Conservation (phyloP, 345 rosid species). For the Acer saccharum region DNA sequence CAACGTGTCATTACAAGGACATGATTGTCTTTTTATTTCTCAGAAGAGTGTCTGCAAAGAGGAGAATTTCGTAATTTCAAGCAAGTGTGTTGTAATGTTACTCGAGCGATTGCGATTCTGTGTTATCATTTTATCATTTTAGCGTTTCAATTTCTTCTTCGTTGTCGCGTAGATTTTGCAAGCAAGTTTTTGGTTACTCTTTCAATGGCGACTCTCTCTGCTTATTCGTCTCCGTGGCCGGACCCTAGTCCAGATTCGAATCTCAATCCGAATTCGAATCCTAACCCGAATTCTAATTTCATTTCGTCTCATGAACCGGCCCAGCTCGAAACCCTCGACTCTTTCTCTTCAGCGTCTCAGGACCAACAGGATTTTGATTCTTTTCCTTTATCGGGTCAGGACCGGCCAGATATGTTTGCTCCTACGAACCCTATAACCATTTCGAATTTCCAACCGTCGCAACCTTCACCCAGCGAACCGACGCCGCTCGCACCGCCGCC, state of each 20-base stretch:
- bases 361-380: slow-evolving; percentile 46
- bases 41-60: no score
- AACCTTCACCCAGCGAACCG: slow-evolving; percentile 25
- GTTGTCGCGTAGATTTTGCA: not conserved
- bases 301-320: slow-evolving; percentile 5
- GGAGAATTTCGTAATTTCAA: slow-evolving; percentile 2
- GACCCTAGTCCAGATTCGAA: slow-evolving; percentile 35
- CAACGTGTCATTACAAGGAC: not conserved
- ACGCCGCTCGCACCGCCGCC: slow-evolving; percentile 27
- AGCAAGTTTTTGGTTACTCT: not conserved
- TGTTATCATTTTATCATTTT: not conserved
- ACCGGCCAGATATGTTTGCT: not conserved
- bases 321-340: not conserved
- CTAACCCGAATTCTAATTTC: slow-evolving; percentile 6
- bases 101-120: not conserved
- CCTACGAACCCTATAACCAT: slow-evolving; percentile 18
- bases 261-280: slow-evolving; percentile 17
- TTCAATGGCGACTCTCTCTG: slow-evolving; percentile 76
- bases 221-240: slow-evolving; percentile 62
- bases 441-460: slow-evolving; percentile 22
- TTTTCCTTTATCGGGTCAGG: slow-evolving; percentile 45
- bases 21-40: not conserved
- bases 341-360: slow-evolving; percentile 7
- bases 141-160: not conserved
- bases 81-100: not conserved